Conservation (phyloP, 2,329 filamentous ascomycete species). For the Fusarium austroafricanum region DNA sequence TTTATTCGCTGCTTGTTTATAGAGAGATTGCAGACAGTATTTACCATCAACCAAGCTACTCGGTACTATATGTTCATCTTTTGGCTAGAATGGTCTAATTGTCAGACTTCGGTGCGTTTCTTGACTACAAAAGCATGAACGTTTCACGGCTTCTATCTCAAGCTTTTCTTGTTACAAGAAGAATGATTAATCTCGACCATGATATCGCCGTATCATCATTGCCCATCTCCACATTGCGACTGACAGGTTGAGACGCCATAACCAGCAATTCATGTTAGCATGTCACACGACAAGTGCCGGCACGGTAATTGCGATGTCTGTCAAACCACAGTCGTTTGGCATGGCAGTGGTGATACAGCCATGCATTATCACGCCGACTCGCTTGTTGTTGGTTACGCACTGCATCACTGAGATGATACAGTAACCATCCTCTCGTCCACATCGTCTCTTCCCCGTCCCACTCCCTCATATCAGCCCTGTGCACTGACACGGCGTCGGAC, state of each 20-base stretch:
- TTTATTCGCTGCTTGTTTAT: background rate
- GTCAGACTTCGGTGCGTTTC: too few relatives aligned
- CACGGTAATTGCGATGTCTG: conserved; percentile 9
- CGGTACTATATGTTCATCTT: background rate
- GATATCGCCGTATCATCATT: background rate
- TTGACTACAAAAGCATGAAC: background rate
- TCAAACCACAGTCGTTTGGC: conserved; percentile 1
- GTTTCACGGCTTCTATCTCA: background rate
- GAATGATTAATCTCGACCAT: background rate
- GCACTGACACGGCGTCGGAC: background rate
- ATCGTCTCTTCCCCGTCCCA: background rate
- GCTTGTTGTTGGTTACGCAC: conserved; percentile 23
- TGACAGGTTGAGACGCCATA: background rate
- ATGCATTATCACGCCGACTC: conserved; percentile 19
- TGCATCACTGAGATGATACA: conserved; percentile 7
- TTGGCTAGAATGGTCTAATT: background rate
- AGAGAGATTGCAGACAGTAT: too few relatives aligned
- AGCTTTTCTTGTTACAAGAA: background rate
- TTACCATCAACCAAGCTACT: background rate
- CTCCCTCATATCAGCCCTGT: conserved; percentile 4
- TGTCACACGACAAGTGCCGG: conserved; percentile 19
- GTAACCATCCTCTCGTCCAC: background rate
- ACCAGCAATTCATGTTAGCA: background rate
- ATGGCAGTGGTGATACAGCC: conserved; percentile 2
- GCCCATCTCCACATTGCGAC: background rate